Percentiles rank a stretch among this genome's conserved stretches.
Evolutionary conservation across 2,329 filamentous ascomycete species (phyloP).

Genomic region (Arthroderma uncinatum): DNA sequence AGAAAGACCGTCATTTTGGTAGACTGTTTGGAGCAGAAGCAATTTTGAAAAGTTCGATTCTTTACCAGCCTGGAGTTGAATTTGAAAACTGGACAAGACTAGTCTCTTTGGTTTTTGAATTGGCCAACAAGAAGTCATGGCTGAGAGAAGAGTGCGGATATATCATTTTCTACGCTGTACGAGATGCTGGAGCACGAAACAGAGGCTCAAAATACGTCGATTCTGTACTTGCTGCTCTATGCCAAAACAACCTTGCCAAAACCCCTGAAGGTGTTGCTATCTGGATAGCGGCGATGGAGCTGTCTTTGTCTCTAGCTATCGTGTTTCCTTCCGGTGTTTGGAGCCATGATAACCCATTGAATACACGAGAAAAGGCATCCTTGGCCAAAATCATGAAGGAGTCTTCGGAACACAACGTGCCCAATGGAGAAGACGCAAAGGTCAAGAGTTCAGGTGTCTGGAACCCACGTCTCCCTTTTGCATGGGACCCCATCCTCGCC

Average conservation of each 20-base stretch:
- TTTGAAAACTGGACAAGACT: slow-evolving; percentile 46
- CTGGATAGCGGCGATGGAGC: slow-evolving; percentile 61
- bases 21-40: slow-evolving; percentile 79
- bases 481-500: slow-evolving; percentile 68
- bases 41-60: slow-evolving; percentile 65
- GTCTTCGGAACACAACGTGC: slow-evolving; percentile 25
- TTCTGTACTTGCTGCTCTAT: slow-evolving; percentile 51
- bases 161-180: slow-evolving; percentile 63
- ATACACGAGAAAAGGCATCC: slow-evolving; percentile 53
- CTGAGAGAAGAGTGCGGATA: slow-evolving; percentile 77
- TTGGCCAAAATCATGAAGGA: slow-evolving; percentile 73
- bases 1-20: slow-evolving; percentile 74
- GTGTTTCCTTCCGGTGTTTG: slow-evolving; percentile 60
- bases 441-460: slow-evolving; percentile 53
- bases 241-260: slow-evolving; percentile 56
- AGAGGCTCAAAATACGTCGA: slow-evolving; percentile 43
- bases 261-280: slow-evolving; percentile 83
- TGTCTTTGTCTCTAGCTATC: slow-evolving; percentile 54
- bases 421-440: slow-evolving; percentile 23
- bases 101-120: slow-evolving; percentile 60
- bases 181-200: slow-evolving; percentile 38
- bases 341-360: slow-evolving; percentile 61
- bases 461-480: slow-evolving; percentile 72
- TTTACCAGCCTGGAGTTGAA: slow-evolving; percentile 49
- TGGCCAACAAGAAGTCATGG: slow-evolving; percentile 77